Base-by-base conservation (phyloP, 352 stramenopile genomes). In the Globisporangium canariense region DNA sequence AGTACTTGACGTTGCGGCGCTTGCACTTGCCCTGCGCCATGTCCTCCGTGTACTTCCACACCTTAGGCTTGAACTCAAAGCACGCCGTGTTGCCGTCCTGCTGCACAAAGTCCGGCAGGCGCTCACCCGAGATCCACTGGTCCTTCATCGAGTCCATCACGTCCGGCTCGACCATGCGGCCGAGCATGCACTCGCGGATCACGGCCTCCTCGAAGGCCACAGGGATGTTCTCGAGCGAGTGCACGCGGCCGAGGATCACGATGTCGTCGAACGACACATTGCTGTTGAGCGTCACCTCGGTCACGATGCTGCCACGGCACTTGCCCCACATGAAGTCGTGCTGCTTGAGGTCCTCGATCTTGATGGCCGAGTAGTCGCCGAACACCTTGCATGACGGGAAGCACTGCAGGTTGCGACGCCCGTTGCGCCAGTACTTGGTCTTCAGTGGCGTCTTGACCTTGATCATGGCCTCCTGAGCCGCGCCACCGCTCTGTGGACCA, bases 251-350 rank as follows among this genome's bases (percentile, higher is more conserved):
- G 13, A 94, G 69, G 62, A 95, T 72, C 54, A 93, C 62, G 34
- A 95, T 77, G 64, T 95, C 82, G 68, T 93, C 83, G 50, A 93
- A 92, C 8, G 81, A 78, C 55, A 90, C 77, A 71, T 78, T 91
- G 71, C 77, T 90, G 71, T 93, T 93, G 51, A 95, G 77, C 51
- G 83, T 89, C 20, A 95, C 82, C 65, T 95, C 86, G 0, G 85
- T 89, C 25, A 93, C 82, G 38, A 95, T 67, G 64, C 80, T 91
- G 62, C 86, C 86, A 28, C 86, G 82, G 66, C 86, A 95, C 72
- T 95, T 95, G 74, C 86, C 86, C 86, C 86, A 95, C 86, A 95
- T 95, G 55, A 95, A 95, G 65, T 94, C 86, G 66, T 94, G 86
- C 65, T 93, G 84, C 79, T 93, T 93, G 9, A 95, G 69, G 69